Conservation (phyloP, 78 protist species). For the Creolimax fragrantissima region DNA sequence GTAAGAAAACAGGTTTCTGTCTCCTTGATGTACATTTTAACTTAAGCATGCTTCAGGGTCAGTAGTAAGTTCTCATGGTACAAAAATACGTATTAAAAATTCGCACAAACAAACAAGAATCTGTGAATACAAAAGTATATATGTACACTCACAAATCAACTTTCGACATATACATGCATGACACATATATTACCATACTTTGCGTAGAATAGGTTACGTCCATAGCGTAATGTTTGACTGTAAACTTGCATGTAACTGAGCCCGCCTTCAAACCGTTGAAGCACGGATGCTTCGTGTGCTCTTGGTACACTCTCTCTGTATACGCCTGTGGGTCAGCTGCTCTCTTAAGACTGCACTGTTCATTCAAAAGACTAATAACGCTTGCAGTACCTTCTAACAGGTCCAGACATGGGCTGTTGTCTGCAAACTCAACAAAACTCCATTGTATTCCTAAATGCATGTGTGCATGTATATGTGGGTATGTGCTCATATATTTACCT, state of each 20-base stretch:
- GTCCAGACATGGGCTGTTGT: slow-evolving; percentile 69
- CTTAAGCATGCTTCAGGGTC: no score
- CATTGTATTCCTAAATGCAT: background rate
- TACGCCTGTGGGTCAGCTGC: background rate
- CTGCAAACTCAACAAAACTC: slow-evolving; percentile 16
- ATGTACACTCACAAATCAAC: no score
- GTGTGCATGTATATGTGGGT: background rate
- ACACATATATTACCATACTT: no score
- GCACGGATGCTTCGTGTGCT: background rate
- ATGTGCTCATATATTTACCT: no score
- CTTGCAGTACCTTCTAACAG: slow-evolving; percentile 59
- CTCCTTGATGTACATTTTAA: no score
- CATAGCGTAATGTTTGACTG: slow-evolving; percentile 6
- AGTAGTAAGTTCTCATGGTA: no score
- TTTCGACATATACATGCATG: no score
- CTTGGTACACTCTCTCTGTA: background rate
- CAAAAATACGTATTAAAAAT: no score
- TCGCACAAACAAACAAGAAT: no score
- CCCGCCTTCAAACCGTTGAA: background rate
- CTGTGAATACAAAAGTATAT: no score
- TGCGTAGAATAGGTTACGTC: background rate
- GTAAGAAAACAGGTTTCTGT: no score
- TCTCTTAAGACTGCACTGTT: background rate
- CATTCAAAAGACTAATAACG: slow-evolving; percentile 31
- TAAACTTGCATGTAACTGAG: background rate